Evolutionary conservation across 2,329 filamentous ascomycete genomes (phyloP), one percentile per base, ranked within the genome.

Genomic region (Fusarium sp.): DNA sequence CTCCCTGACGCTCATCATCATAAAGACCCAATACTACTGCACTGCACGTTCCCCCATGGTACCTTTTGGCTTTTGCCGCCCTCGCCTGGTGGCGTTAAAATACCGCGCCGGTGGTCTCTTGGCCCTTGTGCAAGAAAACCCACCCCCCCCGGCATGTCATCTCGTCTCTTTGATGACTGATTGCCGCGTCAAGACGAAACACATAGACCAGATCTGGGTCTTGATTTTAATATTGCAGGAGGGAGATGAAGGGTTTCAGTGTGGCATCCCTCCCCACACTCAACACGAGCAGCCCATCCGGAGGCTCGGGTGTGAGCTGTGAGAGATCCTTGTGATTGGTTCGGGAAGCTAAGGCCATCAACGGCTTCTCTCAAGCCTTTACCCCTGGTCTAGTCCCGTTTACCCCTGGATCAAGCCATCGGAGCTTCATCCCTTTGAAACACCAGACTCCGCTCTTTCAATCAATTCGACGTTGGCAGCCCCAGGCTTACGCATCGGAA

Each of bases 131-230:
- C 43, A 42, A 26, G 28, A 26, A 15, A n/a, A n/a, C n/a, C n/a
- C n/a, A n/a, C n/a, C n/a, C n/a, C 21, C 41, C 66, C 59, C 37
- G 41, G 52, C 44, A 67, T 70, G 66, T 69, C 66, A 69, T 69
- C 62, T 70, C 52, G 52, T 67, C 66, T 69, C 43, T 62, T 62
- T 66, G 37, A 39, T 21, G 52, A 38, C 48, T 38, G 41, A 55
- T 42, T 38, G 26, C 64, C 47, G 58, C 47, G 28, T 54, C 38
- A 37, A 52, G 48, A 39, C 63, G 61, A 69, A 67, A 69, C 66
- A 37, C 39, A 43, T 31, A 46, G 53, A 16, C 47, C 48, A 70
- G 52, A 57, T 67, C 53, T 60, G 39, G 42, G 26, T 46, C 53
- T 24, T 42, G 21, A 21, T 20, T 38, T 23, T 66, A 42, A 55